Evolutionary conservation across 2,329 filamentous ascomycete species (phyloP), one percentile per base, ranked within the genome.

Genomic region (Hypoxylon sp.): DNA sequence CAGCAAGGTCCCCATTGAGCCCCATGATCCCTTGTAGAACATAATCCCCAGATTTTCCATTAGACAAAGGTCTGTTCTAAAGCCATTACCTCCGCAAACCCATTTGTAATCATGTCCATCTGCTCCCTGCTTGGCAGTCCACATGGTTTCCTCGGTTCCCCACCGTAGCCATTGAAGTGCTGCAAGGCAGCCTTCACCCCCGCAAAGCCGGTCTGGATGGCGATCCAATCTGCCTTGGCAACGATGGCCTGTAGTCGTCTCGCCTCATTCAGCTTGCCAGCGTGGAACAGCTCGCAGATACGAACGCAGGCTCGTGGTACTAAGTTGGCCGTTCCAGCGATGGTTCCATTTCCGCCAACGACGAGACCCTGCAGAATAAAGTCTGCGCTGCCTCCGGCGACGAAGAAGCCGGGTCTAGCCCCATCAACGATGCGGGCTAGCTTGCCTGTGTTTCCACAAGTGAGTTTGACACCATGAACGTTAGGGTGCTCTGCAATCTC

Each of bases 311-410:
- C 82, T 74, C 87, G 86, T 6, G 90, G 91, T 1, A 89, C 84
- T 50, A 94, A 82, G 78, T 94, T 94, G 43, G 87, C 91, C 61
- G 91, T 84, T n/a, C 91, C 92, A 13, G 88, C 89, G 68, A 94
- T 91, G 74, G 92, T 86, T 34, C 92, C 91, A 63, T 90, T 87
- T 2, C 89, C 91, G 23, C 91, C 91, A 3, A 88, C 90, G 46
- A 91, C 84, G 41, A 93, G 79, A 0, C 89, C 89, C 77, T 93
- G 91, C 11, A 93, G 79, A 11, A 89, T 90, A 78, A 93, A 93
- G 80, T 94, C 91, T 57, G 90, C 90, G 52, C 88, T 91, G 60
- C 92, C 91, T 45, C 90, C 91, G 73, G 91, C 87, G 65, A 90
- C 90, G 76, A 91, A 84, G 82, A 93, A 93, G 21, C 81, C 67